Evolutionary conservation across 495 filamentous ascomycete species (phyloP), one percentile per base, ranked within the genome.

Genomic region (Talaromyces adpressus): DNA sequence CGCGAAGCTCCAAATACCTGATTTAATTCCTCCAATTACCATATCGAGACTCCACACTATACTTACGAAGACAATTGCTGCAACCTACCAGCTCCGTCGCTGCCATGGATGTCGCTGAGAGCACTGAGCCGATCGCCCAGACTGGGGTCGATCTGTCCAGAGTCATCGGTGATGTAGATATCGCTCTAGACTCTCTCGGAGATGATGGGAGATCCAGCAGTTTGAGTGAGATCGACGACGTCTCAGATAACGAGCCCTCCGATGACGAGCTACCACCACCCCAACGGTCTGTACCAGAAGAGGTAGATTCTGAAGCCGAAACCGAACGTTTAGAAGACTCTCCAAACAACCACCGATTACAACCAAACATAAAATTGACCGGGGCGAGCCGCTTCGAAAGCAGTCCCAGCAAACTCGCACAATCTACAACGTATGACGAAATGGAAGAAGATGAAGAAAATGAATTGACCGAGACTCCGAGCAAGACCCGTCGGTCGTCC

Each of bases 301-400:
- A 88, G 63, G 89, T 89, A 67, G 93, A 98, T 76, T 96, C 94
- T n/a, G 94, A 98, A 75, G 94, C 95, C 29, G 94, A 97, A 78
- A 98, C 94, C 7, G 95, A 98, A 77, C 86, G 95, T 59, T 82
- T 98, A 68, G 93, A 95, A 67, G 86, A 90, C 70, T 93, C 93
- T n/a, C 95, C 94, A 22, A 85, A 89, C 62, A 91, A 93, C 65
- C 76, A 79, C 67, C 82, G 81, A 67, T 71, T 74, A 32, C 81
- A 82, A 65, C 80, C 80, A 67, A 83, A 89, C 73, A 87, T 91
- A 56, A 79, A 87, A 7, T 66, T 89, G 20, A 83, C 67, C 67
- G 73, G 72, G 56, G 73, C 70, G 67, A 79, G 65, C 68, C 70
- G 63, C 65, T 83, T 81, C 60, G 84, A 85, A 57, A 83, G 80